Evolutionary conservation across 352 stramenopile genomes (phyloP).

Genomic region (Discostella stelligera): DNA sequence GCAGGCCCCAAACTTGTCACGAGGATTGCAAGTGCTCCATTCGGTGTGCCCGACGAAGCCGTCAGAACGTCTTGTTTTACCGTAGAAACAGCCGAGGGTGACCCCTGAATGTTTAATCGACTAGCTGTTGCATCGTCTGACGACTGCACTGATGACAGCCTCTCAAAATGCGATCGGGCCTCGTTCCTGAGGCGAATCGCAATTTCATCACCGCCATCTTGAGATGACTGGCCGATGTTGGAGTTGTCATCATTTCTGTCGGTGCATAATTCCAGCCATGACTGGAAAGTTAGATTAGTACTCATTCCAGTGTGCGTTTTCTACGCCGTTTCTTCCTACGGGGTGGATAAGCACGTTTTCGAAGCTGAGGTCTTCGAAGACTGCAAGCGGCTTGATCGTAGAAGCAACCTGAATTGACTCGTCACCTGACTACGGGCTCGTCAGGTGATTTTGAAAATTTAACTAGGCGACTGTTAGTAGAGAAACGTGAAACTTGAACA

Average conservation of each 20-base stretch:
- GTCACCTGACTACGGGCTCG: no score
- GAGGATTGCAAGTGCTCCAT: slow-evolving; percentile 44
- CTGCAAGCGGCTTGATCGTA: no score
- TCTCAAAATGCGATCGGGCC: slow-evolving; percentile 35
- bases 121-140: not conserved
- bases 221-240: slow-evolving; percentile 9
- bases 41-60: slow-evolving; percentile 35
- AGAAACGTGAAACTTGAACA: no score
- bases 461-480: no score
- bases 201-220: slow-evolving; percentile 7
- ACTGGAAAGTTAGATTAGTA: no score
- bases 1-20: slow-evolving; percentile 36
- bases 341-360: no score
- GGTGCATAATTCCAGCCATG: slow-evolving; percentile 16
- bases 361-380: no score
- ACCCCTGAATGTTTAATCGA: not conserved
- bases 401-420: no score
- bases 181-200: slow-evolving; percentile 19
- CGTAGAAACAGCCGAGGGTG: slow-evolving; percentile 9
- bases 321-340: no score
- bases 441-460: no score
- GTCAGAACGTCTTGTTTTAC: slow-evolving; percentile 33
- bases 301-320: no score
- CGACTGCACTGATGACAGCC: slow-evolving; percentile 1
- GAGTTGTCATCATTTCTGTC: not conserved